phyloP scores from a whole-genome alignment of 805 yeast genomes.

The Metschnikowia koreensis region DNA sequence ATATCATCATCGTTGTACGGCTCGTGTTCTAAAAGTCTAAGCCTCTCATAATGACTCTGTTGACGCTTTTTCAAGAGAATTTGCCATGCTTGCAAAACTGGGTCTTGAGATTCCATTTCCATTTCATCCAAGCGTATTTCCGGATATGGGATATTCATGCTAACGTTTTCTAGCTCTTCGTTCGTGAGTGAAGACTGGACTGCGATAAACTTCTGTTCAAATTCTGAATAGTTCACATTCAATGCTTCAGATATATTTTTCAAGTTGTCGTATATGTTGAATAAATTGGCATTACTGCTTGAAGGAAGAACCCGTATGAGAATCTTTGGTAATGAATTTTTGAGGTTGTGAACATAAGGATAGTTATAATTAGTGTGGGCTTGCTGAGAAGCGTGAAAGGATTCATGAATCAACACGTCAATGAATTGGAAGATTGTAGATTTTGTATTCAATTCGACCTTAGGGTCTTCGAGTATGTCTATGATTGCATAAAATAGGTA shows the following conservation, averaged over 20 bases:
- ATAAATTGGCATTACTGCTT: conserved; percentile 34
- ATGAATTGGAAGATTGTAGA: conserved; percentile 68
- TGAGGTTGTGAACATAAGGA: conserved; percentile 37
- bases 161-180: conserved; percentile 34
- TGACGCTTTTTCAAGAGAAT: conserved; percentile 45
- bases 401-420: conserved; percentile 53
- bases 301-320: conserved; percentile 36
- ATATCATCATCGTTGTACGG: conserved; percentile 16
- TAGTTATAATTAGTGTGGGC: conserved; percentile 34
- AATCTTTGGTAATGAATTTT: conserved; percentile 34
- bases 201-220: conserved; percentile 28
- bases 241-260: conserved; percentile 36
- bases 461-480: conserved; percentile 50
- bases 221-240: conserved; percentile 28
- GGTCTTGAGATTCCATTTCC: conserved; percentile 22
- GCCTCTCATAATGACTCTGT: conserved; percentile 52
- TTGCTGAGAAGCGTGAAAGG: conserved; percentile 34
- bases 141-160: conserved; percentile 35
- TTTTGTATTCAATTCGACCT: conserved; percentile 56
- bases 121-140: conserved; percentile 24
- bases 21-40: conserved; percentile 37
- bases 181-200: conserved; percentile 30
- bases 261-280: conserved; percentile 36
- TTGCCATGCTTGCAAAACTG: conserved; percentile 45
- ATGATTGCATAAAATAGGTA: conserved; percentile 66